Evolutionary conservation across 2,329 filamentous ascomycete species (phyloP), one percentile per base, ranked within the genome.

Genomic region (Microcyclospora tardicrescens): DNA sequence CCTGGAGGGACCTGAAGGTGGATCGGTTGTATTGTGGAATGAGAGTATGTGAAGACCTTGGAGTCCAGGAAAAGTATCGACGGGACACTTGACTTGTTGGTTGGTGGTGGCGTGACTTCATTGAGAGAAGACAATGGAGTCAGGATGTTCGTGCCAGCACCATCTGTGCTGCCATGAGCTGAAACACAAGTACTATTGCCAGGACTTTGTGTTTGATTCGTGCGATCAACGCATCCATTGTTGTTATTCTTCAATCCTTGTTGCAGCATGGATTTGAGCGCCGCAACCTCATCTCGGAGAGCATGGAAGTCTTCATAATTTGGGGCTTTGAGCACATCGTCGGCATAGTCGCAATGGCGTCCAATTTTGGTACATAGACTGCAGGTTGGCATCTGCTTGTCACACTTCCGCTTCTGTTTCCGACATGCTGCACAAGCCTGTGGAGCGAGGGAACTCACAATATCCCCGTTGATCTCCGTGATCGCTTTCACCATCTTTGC

Each of bases 361-460:
- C 51, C 50, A 15, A 52, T 49, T 1, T 51, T 37, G 12, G 38
- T 28, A 51, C 70, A 73, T 3, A 72, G 58, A 2, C 59, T 54
- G 49, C 70, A 73, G 12, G 55, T 50, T 11, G 70, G 70, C 1
- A 72, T 46, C 4, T 46, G 49, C 53, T 72, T 73, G 59, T 69
- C 64, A 49, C 70, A 73, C 58, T 63, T 67, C 33, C 69, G 59
- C 55, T 73, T 73, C 51, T 72, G 64, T 43, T 61, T 64, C 28
- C 61, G 55, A 49, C 66, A 69, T 24, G 62, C 56, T 33, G 58
- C 44, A 46, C 65, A 69, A 40, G 65, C 65, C 52, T 66, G 62
- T 12, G 53, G 44, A 13, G 65, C 51, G 19, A 47, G 28, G 19
- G 19, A 24, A 8, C 19, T 24, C 5, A 8, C 4, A 24, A 4